Evolutionary conservation across 257 asterid species (phyloP), one percentile per base, ranked within the genome.

Genomic region (Lavandula angustifolia): DNA sequence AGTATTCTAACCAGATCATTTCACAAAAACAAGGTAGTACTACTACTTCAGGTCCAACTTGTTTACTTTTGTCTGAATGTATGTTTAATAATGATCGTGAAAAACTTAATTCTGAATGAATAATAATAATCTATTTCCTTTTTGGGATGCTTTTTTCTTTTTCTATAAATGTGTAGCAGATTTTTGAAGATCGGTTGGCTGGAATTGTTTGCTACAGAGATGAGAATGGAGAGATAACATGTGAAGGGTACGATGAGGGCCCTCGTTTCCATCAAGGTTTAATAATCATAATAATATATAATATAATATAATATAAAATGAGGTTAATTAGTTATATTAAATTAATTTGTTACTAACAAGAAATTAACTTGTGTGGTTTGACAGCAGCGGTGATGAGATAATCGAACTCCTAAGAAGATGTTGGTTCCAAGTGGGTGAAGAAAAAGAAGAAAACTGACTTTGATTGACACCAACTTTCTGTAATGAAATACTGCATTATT

Each of bases 231-330:
- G 91, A 81, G 67, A 75, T 81, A 32, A 75, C 73, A 37, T 84
- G 87, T 35, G 85, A 79, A 84, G 91, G 87, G 46, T 75, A 77
- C 46, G 87, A 84, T 41, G 86, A 84, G 69, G 87, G 87, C 13
- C 87, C 87, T 70, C 85, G 84, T 42, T 72, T 78, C 62, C 70
- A 72, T 10, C 81, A 47, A 70, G 42, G 13, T 52, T 68, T 31
- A 18, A 59, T 40, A 13, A 9, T n/a, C n/a, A n/a, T n/a, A n/a
- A n/a, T n/a, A n/a, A n/a, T n/a, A n/a, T n/a, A n/a, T n/a, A n/a
- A n/a, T n/a, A n/a, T n/a, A n/a, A n/a, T n/a, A n/a, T 17, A 56
- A 46, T 71, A 40, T 67, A n/a, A 80, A 84, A 84, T 72, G 64
- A 33, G 63, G 12, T 40, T 8, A 22, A 22, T 22, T 22, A 22